Percentiles rank a stretch among this genome's conserved stretches.
Conservation (phyloP, 1,139 yeast genomes). For the Waltiozyma solani region DNA sequence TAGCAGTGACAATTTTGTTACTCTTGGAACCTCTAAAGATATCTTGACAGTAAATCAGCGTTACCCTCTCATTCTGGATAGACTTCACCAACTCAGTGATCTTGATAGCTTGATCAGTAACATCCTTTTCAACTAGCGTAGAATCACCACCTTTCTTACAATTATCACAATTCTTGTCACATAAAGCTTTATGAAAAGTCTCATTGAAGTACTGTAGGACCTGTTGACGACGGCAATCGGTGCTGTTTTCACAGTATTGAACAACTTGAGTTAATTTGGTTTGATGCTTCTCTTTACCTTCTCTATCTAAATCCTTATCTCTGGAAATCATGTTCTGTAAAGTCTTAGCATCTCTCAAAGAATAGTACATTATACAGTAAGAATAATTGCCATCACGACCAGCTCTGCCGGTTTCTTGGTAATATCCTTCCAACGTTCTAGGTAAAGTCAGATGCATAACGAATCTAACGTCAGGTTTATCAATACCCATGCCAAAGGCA, state of each 20-base stretch:
- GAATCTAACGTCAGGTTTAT: slow-evolving; percentile 88
- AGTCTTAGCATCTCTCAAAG: slow-evolving; percentile 65
- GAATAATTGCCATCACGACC: slow-evolving; percentile 88
- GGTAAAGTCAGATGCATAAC: slow-evolving; percentile 90
- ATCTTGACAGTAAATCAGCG: slow-evolving; percentile 76
- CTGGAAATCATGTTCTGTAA: slow-evolving; percentile 69
- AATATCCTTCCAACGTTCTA: slow-evolving; percentile 86
- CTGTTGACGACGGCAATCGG: slow-evolving; percentile 85
- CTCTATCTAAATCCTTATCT: slow-evolving; percentile 56
- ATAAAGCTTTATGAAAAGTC: slow-evolving; percentile 52
- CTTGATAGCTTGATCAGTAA: slow-evolving; percentile 53
- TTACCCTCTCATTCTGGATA: slow-evolving; percentile 52
- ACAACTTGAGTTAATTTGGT: slow-evolving; percentile 74
- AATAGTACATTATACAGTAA: slow-evolving; percentile 74
- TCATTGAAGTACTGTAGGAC: slow-evolving; percentile 89
- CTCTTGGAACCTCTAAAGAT: slow-evolving; percentile 67
- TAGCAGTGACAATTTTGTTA: slow-evolving; percentile 48
- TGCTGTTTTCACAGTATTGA: slow-evolving; percentile 83
- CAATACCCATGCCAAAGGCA: slow-evolving; percentile 99
- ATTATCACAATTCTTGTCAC: slow-evolving; percentile 78
- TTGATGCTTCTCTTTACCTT: slow-evolving; percentile 68
- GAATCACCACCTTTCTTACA: slow-evolving; percentile 46
- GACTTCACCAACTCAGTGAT: slow-evolving; percentile 50
- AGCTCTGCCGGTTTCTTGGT: slow-evolving; percentile 98
- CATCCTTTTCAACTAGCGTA: slow-evolving; percentile 47